Conservation (phyloP, 352 stramenopile genomes). For the Thalassiosira mediterranea region DNA sequence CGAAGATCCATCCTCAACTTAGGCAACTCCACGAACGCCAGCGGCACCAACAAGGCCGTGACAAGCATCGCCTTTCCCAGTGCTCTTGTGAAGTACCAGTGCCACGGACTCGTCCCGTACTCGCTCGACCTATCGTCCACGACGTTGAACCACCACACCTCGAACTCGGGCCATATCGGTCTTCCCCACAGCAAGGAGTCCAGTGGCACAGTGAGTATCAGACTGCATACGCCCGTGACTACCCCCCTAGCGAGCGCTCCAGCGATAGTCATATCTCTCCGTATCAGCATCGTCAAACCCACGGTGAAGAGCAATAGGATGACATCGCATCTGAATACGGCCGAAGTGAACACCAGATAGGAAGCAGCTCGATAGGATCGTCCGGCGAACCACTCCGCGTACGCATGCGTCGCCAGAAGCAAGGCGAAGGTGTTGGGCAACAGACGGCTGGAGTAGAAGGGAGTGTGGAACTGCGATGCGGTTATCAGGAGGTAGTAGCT, state of each 20-base stretch:
- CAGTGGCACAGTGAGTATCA: slow-evolving; percentile 88
- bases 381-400: slow-evolving; percentile 78
- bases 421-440: slow-evolving; percentile 98
- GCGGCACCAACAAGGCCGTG: slow-evolving; percentile 87
- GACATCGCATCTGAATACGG: slow-evolving; percentile 97
- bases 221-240: slow-evolving; percentile 77
- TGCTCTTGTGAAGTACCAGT: slow-evolving; percentile 96
- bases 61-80: slow-evolving; percentile 89
- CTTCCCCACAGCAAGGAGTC: slow-evolving; percentile 95
- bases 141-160: slow-evolving; percentile 97
- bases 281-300: slow-evolving; percentile 90
- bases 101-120: slow-evolving; percentile 93
- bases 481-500: slow-evolving; percentile 89
- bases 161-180: slow-evolving; percentile 95
- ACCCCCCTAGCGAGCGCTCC: slow-evolving; percentile 88
- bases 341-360: slow-evolving; percentile 90
- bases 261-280: slow-evolving; percentile 82
- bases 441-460: slow-evolving; percentile 96
- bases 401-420: slow-evolving; percentile 78
- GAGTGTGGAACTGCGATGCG: slow-evolving; percentile 94
- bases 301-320: slow-evolving; percentile 94
- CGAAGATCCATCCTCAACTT: slow-evolving; percentile 60
- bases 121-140: slow-evolving; percentile 96
- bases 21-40: slow-evolving; percentile 69
- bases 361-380: slow-evolving; percentile 81